Conservation (phyloP, 2,329 filamentous ascomycete species). For the Aspergillus brunneoviolaceus region DNA sequence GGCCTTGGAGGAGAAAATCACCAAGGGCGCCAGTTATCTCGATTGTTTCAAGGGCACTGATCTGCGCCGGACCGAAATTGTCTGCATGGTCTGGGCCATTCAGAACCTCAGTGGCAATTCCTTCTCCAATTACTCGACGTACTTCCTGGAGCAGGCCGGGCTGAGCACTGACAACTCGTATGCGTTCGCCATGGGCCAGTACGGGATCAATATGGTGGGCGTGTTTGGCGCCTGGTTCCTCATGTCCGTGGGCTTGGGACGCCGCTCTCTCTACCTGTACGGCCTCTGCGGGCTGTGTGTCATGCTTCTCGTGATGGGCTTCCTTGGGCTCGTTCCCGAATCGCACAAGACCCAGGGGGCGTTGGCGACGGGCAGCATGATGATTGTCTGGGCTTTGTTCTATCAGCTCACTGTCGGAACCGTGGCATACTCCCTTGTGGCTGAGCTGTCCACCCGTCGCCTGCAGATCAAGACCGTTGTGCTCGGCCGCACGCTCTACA, state of each 20-base stretch:
- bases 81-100: slow-evolving; percentile 64
- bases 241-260: slow-evolving; percentile 72
- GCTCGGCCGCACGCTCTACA: slow-evolving; percentile 76
- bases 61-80: slow-evolving; percentile 73
- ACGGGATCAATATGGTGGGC: slow-evolving; percentile 71
- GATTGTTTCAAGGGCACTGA: slow-evolving; percentile 84
- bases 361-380: slow-evolving; percentile 78
- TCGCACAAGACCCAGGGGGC: slow-evolving; percentile 60
- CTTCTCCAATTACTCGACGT: slow-evolving; percentile 64
- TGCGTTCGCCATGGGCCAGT: slow-evolving; percentile 59
- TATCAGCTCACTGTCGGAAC: slow-evolving; percentile 89
- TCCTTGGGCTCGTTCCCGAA: slow-evolving; percentile 71
- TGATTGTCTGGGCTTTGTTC: slow-evolving; percentile 77
- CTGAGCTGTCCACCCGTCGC: slow-evolving; percentile 77
- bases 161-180: slow-evolving; percentile 52
- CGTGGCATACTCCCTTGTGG: slow-evolving; percentile 84
- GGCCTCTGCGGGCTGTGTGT: slow-evolving; percentile 70
- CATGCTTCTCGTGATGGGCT: slow-evolving; percentile 82
- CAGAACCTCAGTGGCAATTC: slow-evolving; percentile 65
- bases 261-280: slow-evolving; percentile 72
- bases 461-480: slow-evolving; percentile 91
- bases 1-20: slow-evolving; percentile 73
- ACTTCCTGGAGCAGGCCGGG: slow-evolving; percentile 59
- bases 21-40: slow-evolving; percentile 68
- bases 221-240: slow-evolving; percentile 80